phyloP scores from a whole-genome alignment of 2,329 filamentous ascomycete species.

The Fusarium siculi region DNA sequence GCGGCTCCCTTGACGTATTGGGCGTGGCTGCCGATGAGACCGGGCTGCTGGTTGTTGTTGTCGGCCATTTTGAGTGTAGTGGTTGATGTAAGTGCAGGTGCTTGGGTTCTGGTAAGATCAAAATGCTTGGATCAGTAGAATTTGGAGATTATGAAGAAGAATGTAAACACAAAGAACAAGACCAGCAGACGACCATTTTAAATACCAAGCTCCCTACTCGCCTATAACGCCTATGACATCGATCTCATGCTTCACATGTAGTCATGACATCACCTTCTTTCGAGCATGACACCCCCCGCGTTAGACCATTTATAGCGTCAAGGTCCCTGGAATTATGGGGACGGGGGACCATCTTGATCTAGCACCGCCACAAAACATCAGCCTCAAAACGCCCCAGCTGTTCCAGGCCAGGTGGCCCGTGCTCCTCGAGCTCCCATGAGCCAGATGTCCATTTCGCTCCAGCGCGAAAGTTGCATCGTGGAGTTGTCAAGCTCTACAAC shows the following conservation, averaged over 20 bases:
- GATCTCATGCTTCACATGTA: slow-evolving; percentile 25
- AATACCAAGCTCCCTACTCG: slow-evolving; percentile 26
- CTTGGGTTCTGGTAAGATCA: not conserved
- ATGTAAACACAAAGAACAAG: not conserved
- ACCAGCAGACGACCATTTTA: slow-evolving; percentile 16
- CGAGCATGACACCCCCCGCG: slow-evolving; percentile 13
- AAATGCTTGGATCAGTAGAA: not conserved
- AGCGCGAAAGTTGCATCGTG: slow-evolving; percentile 30
- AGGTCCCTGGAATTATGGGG: slow-evolving; percentile 30
- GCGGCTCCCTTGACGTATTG: slow-evolving; percentile 76
- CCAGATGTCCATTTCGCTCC: slow-evolving; percentile 37
- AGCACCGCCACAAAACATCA: slow-evolving; percentile 15
- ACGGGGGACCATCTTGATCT: not conserved
- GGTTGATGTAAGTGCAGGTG: not conserved
- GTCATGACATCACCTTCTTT: slow-evolving; percentile 45
- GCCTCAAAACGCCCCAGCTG: slow-evolving; percentile 30
- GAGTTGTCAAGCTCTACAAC: slow-evolving; percentile 30
- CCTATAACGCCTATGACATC: slow-evolving; percentile 42
- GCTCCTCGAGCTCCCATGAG: slow-evolving; percentile 31
- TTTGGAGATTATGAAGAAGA: not conserved
- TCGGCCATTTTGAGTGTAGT: slow-evolving; percentile 42
- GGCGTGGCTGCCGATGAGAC: slow-evolving; percentile 71
- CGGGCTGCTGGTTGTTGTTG: slow-evolving; percentile 52
- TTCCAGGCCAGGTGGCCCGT: slow-evolving; percentile 19
- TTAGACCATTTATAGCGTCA: slow-evolving; percentile 28